These are phyloP conservation scores for Kwoniella bestiolae DNA, from an alignment of 768 basidiomycete species.

Conservation along the genomic window DNA sequence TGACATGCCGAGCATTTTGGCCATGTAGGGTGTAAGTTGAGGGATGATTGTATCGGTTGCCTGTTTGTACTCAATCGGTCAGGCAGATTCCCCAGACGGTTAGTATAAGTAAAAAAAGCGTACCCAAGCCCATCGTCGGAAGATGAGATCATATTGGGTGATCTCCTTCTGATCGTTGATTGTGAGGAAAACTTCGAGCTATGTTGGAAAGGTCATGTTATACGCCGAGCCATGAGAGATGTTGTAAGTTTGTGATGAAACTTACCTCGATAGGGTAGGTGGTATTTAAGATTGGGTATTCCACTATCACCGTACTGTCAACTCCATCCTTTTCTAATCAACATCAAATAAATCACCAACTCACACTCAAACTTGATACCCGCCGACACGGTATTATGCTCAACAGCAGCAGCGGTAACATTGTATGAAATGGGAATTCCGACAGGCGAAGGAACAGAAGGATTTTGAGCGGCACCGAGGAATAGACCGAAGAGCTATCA, in stretches of 20 bases:
- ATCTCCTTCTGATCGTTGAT: constrained; percentile 28
- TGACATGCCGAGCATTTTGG: constrained; percentile 17
- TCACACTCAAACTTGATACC: constrained; percentile 33
- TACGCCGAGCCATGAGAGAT: too few relatives aligned
- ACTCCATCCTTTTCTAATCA: neutral
- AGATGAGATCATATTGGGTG: constrained; percentile 26
- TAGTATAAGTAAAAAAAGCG: neutral
- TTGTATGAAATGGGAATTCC: constrained; percentile 38
- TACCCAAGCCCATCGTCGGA: constrained; percentile 35
- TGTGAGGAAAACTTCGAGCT: constrained; percentile 31
- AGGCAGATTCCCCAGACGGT: neutral
- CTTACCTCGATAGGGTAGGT: constrained; percentile 39
- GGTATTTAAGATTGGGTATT: constrained; percentile 28
- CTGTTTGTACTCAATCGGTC: neutral
- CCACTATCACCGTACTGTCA: constrained; percentile 10
- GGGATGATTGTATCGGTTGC: constrained; percentile 34
- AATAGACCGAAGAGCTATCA: constrained; percentile 40
- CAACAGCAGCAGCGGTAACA: constrained; percentile 31
- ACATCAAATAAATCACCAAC: neutral
- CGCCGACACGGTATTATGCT: constrained; percentile 27
- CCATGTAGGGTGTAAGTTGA: constrained; percentile 40
- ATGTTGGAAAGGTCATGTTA: neutral
- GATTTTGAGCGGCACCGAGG: constrained; percentile 25
- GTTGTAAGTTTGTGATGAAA: too few relatives aligned
- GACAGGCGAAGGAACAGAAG: constrained; percentile 29